phyloP scores from a whole-genome alignment of 148 eudicot species.

The Rhododendron ovatum region DNA sequence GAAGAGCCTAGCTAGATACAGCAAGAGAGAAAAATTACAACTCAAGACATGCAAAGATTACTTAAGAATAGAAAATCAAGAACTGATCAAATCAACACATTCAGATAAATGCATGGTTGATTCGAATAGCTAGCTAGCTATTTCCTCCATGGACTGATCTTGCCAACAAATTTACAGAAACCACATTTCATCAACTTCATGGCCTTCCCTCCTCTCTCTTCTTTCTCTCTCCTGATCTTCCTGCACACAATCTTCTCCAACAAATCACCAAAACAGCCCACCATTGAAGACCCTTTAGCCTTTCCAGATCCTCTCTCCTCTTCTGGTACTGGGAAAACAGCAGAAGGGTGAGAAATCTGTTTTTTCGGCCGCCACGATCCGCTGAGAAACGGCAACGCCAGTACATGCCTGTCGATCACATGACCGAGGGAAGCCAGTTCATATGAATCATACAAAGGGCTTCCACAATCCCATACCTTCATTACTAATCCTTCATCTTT shows the following conservation, averaged over 20 bases:
- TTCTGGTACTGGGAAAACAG: neutral
- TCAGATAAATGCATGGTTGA: neutral
- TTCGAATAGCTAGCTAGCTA: neutral
- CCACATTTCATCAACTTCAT: neutral
- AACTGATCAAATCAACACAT: neutral
- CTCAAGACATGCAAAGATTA: neutral
- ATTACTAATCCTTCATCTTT: neutral
- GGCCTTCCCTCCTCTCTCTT: neutral
- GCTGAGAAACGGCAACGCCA: constrained; percentile 36
- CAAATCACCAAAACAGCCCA: neutral
- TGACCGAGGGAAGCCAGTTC: constrained; percentile 45
- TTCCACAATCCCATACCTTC: constrained; percentile 73
- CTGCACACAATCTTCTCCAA: neutral
- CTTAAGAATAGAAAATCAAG: neutral
- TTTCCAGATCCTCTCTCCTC: neutral
- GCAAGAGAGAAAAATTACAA: neutral
- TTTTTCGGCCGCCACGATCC: constrained; percentile 24
- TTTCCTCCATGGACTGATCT: neutral
- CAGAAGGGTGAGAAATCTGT: neutral
- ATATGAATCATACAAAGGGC: constrained; percentile 69
- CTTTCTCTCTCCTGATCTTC: neutral
- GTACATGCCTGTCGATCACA: constrained; percentile 45
- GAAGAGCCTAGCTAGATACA: neutral
- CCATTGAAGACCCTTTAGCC: neutral
- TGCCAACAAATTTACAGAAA: neutral